Conservation (phyloP, 1,284 basidiomycete species). For the Fomitopsis schrenkii region DNA sequence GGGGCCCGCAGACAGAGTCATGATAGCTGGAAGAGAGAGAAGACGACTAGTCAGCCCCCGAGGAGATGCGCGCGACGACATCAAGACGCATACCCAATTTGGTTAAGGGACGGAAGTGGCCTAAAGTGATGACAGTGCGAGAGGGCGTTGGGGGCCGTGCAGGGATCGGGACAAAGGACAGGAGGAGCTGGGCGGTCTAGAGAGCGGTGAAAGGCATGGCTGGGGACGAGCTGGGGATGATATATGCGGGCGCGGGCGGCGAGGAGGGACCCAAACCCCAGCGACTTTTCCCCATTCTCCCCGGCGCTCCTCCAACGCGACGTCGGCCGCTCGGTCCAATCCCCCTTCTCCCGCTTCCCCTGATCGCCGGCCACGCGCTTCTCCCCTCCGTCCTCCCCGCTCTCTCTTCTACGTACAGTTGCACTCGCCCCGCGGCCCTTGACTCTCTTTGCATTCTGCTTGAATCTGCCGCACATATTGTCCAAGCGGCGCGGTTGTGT, state of each 20-base stretch:
- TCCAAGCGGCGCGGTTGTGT: no score
- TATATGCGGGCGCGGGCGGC: background rate
- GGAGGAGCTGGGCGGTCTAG: background rate
- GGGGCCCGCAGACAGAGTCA: slow-evolving; percentile 28
- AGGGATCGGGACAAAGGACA: background rate
- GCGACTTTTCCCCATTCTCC: slow-evolving; percentile 6
- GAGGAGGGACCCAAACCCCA: slow-evolving; percentile 1
- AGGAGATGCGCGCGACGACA: background rate
- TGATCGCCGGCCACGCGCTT: background rate
- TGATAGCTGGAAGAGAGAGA: slow-evolving; percentile 20
- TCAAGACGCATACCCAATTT: slow-evolving; percentile 19
- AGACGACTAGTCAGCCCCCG: background rate
- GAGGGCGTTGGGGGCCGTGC: background rate
- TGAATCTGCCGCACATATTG: no score
- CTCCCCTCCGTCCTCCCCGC: background rate
- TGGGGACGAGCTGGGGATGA: background rate
- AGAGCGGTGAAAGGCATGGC: background rate
- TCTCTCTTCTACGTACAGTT: background rate
- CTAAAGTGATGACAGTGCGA: background rate
- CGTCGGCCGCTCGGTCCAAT: slow-evolving; percentile 1
- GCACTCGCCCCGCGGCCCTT: background rate
- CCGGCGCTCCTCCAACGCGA: background rate
- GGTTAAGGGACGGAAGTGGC: background rate
- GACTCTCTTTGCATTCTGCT: background rate
- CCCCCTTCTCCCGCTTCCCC: background rate